Conservation (phyloP, 306 rosid species). For the Luffa aegyptiaca region DNA sequence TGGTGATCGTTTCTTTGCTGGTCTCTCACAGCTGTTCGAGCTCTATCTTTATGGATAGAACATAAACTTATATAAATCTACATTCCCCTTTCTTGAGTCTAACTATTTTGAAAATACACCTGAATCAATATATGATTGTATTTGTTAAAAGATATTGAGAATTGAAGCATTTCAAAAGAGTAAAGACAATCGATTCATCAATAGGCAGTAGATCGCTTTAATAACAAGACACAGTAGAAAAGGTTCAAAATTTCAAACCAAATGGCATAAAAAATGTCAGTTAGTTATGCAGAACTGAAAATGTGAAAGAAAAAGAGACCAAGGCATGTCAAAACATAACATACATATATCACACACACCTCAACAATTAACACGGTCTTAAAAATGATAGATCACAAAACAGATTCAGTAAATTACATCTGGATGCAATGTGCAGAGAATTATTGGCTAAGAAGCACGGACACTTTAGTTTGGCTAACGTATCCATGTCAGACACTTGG, state of each 20-base stretch:
- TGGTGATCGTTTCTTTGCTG: slow-evolving; percentile 6
- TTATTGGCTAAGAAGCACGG: no score
- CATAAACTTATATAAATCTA: not conserved
- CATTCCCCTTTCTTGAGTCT: not conserved
- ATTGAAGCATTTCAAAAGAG: not conserved
- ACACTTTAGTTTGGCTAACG: no score
- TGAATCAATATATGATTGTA: not conserved
- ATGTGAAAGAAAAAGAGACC: not conserved
- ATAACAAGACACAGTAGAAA: not conserved
- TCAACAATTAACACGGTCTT: not conserved
- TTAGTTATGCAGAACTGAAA: not conserved
- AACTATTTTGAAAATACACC: not conserved
- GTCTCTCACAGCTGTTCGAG: slow-evolving; percentile 25
- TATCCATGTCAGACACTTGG: no score
- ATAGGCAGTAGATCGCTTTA: not conserved
- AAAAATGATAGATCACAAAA: not conserved
- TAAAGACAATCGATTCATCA: not conserved
- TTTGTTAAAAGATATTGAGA: not conserved
- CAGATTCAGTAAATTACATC: not conserved
- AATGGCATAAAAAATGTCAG: not conserved
- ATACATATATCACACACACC: not conserved
- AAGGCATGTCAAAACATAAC: not conserved
- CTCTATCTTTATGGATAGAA: slow-evolving; percentile 19
- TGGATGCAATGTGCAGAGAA: not conserved
- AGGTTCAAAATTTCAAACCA: not conserved